Evolutionary conservation across 2,329 filamentous ascomycete genomes (phyloP).

Genomic region (Echinosphaeria canescens): DNA sequence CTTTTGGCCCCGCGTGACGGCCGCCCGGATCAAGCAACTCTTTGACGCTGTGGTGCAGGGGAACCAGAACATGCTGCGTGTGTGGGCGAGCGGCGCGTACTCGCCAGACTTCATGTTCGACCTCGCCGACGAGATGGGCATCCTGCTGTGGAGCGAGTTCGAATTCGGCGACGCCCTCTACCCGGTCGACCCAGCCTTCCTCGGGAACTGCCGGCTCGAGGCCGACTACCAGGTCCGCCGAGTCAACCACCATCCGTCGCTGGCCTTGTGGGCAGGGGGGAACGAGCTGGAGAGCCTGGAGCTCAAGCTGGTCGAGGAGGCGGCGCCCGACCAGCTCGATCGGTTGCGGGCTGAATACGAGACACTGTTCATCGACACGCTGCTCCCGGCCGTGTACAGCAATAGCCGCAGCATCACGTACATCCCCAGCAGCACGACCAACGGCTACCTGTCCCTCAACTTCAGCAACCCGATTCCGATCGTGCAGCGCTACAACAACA

Average conservation of each 20-base stretch:
- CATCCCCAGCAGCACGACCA: conserved; percentile 34
- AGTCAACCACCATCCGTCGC: conserved; percentile 34
- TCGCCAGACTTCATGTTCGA: conserved; percentile 40
- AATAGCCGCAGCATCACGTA: conserved; percentile 38
- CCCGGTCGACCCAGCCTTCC: conserved; percentile 26
- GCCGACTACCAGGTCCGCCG: conserved; percentile 37
- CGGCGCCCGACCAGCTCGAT: conserved; percentile 17
- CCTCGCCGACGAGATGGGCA: conserved; percentile 35
- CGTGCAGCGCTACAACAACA: conserved; percentile 31
- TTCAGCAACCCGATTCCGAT: conserved; percentile 28
- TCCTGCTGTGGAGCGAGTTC: conserved; percentile 41
- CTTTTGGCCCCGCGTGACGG: conserved; percentile 38
- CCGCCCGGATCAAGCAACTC: conserved; percentile 23
- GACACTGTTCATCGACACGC: conserved; percentile 28
- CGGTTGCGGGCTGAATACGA: conserved; percentile 29
- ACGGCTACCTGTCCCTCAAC: conserved; percentile 32
- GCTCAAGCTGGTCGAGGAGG: conserved; percentile 14
- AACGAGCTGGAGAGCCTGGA: conserved; percentile 39
- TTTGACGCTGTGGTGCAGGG: conserved; percentile 31
- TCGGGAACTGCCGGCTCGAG: conserved; percentile 31
- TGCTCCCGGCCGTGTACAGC: conserved; percentile 31
- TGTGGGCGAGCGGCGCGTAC: conserved; percentile 39
- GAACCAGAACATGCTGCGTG: conserved; percentile 42
- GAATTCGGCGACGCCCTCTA: conserved; percentile 39
- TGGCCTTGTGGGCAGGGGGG: conserved; percentile 29